Conservation (phyloP, 441 rosid genomes). For the Croton setiger region DNA sequence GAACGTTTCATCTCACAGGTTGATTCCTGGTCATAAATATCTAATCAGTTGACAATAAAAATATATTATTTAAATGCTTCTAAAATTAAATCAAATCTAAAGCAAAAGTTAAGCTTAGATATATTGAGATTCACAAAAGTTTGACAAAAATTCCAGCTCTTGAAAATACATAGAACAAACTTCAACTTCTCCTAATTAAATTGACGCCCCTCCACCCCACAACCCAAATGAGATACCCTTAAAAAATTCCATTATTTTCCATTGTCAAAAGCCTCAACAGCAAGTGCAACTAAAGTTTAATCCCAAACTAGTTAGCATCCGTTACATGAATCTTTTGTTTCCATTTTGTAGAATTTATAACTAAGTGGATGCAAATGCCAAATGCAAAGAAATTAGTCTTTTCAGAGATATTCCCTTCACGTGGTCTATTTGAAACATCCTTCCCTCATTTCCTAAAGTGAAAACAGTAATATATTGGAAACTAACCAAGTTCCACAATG, state of each 20-base stretch:
- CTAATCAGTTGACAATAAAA: neutral
- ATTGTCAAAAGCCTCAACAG: too few relatives aligned
- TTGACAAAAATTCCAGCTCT: neutral
- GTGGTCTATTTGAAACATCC: too few relatives aligned
- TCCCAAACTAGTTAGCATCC: too few relatives aligned
- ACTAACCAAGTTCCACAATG: neutral
- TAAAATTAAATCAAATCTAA: neutral
- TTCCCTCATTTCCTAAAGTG: too few relatives aligned
- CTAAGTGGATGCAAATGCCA: too few relatives aligned
- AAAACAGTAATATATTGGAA: neutral
- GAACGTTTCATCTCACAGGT: conserved; percentile 66
- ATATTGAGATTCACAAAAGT: neutral
- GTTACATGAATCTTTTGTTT: too few relatives aligned
- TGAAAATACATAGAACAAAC: neutral
- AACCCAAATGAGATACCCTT: neutral
- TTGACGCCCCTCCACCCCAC: too few relatives aligned
- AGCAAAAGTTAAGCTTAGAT: neutral
- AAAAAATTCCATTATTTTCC: neutral
- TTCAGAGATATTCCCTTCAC: neutral
- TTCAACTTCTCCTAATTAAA: neutral
- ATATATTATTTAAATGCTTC: neutral
- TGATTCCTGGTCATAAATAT: conserved; percentile 55
- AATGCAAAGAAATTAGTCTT: too few relatives aligned
- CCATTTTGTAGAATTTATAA: too few relatives aligned
- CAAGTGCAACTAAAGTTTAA: too few relatives aligned